Conservation (phyloP, 805 yeast genomes). For the Sugiyamaella chiloensis region DNA sequence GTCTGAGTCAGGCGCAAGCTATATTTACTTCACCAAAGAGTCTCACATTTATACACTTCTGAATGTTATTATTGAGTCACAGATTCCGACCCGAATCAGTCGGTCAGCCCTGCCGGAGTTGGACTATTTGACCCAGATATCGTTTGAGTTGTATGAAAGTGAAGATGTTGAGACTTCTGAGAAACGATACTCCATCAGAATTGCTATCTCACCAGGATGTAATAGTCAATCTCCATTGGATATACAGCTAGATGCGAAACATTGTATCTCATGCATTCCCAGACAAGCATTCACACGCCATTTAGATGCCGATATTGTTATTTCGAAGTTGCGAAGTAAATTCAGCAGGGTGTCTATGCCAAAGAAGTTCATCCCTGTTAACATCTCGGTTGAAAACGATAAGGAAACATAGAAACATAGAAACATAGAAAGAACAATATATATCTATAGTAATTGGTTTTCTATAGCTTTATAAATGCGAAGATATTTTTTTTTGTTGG, state of each 20-base stretch:
- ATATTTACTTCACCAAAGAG: conserved; percentile 93
- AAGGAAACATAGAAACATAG: background rate
- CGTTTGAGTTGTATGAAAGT: conserved; percentile 83
- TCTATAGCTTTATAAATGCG: conserved; percentile 3
- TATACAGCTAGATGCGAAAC: conserved; percentile 92
- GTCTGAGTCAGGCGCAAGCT: conserved; percentile 76
- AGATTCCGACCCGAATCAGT: conserved; percentile 91
- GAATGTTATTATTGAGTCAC: conserved; percentile 87
- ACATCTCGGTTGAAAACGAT: conserved; percentile 17
- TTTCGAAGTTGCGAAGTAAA: conserved; percentile 73
- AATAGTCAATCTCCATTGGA: conserved; percentile 97
- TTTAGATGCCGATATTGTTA: conserved; percentile 84
- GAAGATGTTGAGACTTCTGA: conserved; percentile 63
- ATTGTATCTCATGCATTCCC: conserved; percentile 94
- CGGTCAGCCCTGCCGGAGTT: conserved; percentile 94
- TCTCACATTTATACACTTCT: conserved; percentile 92
- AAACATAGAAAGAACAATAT: too few species aligned
- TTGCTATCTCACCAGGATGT: conserved; percentile 96
- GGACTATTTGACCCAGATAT: conserved; percentile 91
- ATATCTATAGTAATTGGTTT: background rate
- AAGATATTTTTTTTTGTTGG: background rate
- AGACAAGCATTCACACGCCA: conserved; percentile 87
- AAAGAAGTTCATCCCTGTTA: conserved; percentile 40
- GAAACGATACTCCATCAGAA: conserved; percentile 83
- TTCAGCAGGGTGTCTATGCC: conserved; percentile 88